Evolutionary conservation across 2,329 filamentous ascomycete genomes (phyloP).

Genomic region (Neocucurbitaria cava): DNA sequence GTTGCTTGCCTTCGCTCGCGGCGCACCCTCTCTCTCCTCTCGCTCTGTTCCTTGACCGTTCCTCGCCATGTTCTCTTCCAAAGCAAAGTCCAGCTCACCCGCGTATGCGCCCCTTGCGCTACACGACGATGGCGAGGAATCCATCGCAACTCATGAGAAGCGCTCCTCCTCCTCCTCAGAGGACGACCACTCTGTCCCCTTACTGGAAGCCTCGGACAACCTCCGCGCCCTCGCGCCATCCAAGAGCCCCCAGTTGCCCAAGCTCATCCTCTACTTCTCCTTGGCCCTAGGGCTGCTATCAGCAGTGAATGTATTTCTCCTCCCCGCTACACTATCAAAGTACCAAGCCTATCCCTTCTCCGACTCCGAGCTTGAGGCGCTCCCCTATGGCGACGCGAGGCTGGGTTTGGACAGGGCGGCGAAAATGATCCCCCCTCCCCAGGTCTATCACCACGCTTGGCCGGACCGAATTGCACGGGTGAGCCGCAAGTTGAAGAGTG

Average conservation of each 20-base stretch:
- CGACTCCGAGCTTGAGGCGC: conserved; percentile 8
- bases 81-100: background rate
- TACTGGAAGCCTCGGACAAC: background rate
- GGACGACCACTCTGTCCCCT: conserved; percentile 3
- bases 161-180: background rate
- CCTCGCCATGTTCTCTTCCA: background rate
- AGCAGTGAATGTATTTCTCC: conserved; percentile 8
- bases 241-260: conserved; percentile 3
- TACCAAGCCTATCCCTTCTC: conserved; percentile 9
- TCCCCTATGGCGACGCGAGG: conserved; percentile 8
- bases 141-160: background rate
- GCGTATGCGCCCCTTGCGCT: background rate
- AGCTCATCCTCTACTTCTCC: conserved; percentile 9
- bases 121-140: background rate
- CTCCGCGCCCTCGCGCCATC: background rate
- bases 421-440: conserved; percentile 7
- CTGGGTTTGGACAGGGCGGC: conserved; percentile 9
- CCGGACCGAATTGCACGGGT: conserved; percentile 9
- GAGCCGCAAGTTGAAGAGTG: conserved; percentile 10
- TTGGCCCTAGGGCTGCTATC: conserved; percentile 11
- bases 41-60: background rate
- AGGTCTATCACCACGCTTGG: conserved; percentile 7
- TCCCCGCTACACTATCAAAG: conserved; percentile 9
- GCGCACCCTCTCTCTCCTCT: background rate
- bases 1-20: background rate